Conservation (phyloP, 768 basidiomycete species). For the Asterophora lycoperdoides region DNA sequence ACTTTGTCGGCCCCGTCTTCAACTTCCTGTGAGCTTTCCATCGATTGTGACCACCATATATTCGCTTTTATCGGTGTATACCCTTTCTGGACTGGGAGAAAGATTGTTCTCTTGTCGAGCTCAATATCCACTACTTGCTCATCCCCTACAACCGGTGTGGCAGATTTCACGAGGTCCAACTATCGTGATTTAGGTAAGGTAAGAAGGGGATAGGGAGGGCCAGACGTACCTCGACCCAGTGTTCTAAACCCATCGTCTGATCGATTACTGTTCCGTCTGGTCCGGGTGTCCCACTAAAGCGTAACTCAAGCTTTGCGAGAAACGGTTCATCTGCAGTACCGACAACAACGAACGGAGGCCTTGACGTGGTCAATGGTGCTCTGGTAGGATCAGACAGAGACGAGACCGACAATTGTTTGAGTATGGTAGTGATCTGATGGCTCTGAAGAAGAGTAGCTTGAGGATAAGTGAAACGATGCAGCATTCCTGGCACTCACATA, state of each 20-base stretch:
- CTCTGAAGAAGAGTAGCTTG: slow-evolving; percentile 24
- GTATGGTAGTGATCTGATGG: slow-evolving; percentile 42
- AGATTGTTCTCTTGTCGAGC: slow-evolving; percentile 42
- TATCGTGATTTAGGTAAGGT: slow-evolving; percentile 15
- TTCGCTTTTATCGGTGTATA: slow-evolving; percentile 31
- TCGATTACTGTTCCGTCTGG: slow-evolving; percentile 15
- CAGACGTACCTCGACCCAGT: slow-evolving; percentile 50
- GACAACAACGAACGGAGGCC: slow-evolving; percentile 43
- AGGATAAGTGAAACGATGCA: neutral
- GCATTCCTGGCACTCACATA: slow-evolving; percentile 32
- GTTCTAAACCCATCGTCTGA: slow-evolving; percentile 41
- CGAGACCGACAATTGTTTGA: slow-evolving; percentile 35
- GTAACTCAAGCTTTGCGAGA: slow-evolving; percentile 41
- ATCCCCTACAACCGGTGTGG: slow-evolving; percentile 35
- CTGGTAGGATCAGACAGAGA: slow-evolving; percentile 18
- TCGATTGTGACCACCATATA: slow-evolving; percentile 30
- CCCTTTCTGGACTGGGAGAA: slow-evolving; percentile 30
- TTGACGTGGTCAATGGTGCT: slow-evolving; percentile 18
- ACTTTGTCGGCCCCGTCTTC: neutral
- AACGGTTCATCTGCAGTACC: slow-evolving; percentile 41
- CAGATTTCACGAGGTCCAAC: slow-evolving; percentile 38
- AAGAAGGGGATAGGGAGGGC: neutral
- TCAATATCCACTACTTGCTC: slow-evolving; percentile 53
- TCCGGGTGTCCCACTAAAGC: slow-evolving; percentile 35
- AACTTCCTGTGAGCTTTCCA: neutral